Evolutionary conservation across 2,329 filamentous ascomycete species (phyloP), one percentile per base, ranked within the genome.

Genomic region (Beauveria asiatica): DNA sequence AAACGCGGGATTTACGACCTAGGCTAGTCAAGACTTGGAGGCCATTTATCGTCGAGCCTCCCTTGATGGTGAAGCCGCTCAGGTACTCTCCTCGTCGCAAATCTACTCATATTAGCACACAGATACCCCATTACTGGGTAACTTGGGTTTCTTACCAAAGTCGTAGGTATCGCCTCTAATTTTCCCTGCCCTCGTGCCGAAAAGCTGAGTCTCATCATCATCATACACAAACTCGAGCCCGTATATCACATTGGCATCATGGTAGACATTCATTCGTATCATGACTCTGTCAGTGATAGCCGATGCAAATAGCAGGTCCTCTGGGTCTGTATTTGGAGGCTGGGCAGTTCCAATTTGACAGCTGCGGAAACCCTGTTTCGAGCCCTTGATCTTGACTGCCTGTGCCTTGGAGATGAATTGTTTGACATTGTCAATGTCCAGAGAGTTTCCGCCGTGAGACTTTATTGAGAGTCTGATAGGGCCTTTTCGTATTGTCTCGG

Each of bases 141-240:
- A 11, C 25, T 17, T 19, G 16, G 8, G 23, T 57, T 61, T 73
- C 85, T 74, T 76, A 90, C 89, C 86, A 66, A 97, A 80, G 17
- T 88, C 81, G 74, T 96, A 96, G 50, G 85, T 82, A 68, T 88
- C 86, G 1, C 87, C 87, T 3, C 84, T 85, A 25, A 81, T 75
- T 64, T 87, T 87, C 8, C 87, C 89, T 13, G 88, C 88, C 59
- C 82, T 80, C 68, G 90, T 92, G 45, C 94, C 94, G 76, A 99
- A 95, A 3, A 97, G 73, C 70, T 97, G 91, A 59, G 80, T 88
- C 1, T 89, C 88, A 17, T 83, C 82, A 71, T 97, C 92, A 68
- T 97, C 93, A 69, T 96, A 97, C 62, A 89, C 80, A 73, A 99
- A 97, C 71, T 97, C 93, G 21, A 99, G 73, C 0, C 94, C 94